Evolutionary conservation across 768 basidiomycete species (phyloP), one percentile per base, ranked within the genome.

Genomic region (Hericium coralloides): DNA sequence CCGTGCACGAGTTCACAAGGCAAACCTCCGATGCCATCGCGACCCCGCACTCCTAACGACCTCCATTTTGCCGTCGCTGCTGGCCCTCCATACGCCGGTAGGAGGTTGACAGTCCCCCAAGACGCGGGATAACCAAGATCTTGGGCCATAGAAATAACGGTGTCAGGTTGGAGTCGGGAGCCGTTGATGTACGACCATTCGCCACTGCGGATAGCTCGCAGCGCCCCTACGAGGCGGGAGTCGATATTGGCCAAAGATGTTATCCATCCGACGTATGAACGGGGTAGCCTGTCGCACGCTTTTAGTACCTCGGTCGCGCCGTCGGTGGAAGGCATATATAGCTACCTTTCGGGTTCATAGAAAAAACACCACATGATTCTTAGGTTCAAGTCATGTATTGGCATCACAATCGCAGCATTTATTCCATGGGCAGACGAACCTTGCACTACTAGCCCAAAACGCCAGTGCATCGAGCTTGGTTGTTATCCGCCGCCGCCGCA

Each of bases 291-390:
- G 55, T 23, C 18, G 51, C 39, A 25, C 25, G 38, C 25, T 51
- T 26, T 63, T n/a, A 56, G 53, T 48, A 3, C 31, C 31, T 31
- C 14, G 15, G 26, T n/a, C n/a, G 9, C 26, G 20, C 37, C 48
- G 14, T 43, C 56, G 23, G 12, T 26, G 39, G 45, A 53, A n/a
- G 23, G 12, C 41, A 57, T 7, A 12, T 12, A 49, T 12, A 22
- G 17, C 23, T 50, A 89, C 87, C 85, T 80, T 60, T 80, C 73
- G 4, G 89, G 87, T 64, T 84, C 75, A 63, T 92, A 91, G 66
- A 89, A 84, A 69, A 87, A 92, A 63, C 89, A 90, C 89, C 89
- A 91, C 87, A 91, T 90, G 55, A 91, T 89, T 64, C 89, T 91
- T 65, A 26, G 14, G 17, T 62, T 36, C 56, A 49, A 47, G 4